A percentile compares a stretch with the other conserved stretches of the same genome.
These are phyloP conservation scores for Umbelopsis sp. DNA, from an alignment of 371 early-diverging fungal genomes.

Conservation along the genomic window DNA sequence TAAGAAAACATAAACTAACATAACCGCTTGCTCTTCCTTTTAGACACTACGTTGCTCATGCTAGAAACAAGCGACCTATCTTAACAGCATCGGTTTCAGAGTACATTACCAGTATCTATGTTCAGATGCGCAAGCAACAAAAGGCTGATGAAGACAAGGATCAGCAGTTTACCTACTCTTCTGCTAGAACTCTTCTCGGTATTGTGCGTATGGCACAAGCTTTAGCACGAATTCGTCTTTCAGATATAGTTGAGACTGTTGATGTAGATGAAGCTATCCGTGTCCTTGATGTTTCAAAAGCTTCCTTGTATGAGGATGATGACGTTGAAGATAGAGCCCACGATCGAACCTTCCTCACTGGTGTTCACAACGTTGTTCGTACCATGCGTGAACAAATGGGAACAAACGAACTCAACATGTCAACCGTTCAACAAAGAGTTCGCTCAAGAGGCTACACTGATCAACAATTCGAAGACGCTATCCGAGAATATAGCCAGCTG, in stretches of 20 bases:
- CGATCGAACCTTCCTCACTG: constrained; percentile 51
- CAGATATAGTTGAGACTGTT: constrained; percentile 71
- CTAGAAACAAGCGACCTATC: constrained; percentile 74
- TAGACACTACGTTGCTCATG: constrained; percentile 87
- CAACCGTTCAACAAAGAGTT: constrained; percentile 70
- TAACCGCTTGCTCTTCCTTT: constrained; percentile 5
- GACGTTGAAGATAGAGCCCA: constrained; percentile 37
- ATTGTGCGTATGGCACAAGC: constrained; percentile 93
- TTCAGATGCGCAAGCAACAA: constrained; percentile 76
- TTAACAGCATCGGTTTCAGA: constrained; percentile 79
- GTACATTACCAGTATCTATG: constrained; percentile 90
- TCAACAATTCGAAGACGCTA: constrained; percentile 69
- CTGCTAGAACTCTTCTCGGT: constrained; percentile 89
- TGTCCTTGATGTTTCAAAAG: constrained; percentile 88
- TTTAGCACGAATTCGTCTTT: constrained; percentile 86
- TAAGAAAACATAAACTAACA: background rate
- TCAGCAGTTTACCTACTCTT: constrained; percentile 61
- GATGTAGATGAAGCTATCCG: constrained; percentile 97
- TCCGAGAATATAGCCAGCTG: constrained; percentile 72
- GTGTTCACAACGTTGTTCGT: constrained; percentile 66
- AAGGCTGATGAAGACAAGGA: constrained; percentile 66
- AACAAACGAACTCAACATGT: constrained; percentile 33
- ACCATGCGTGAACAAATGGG: constrained; percentile 41
- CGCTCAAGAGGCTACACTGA: constrained; percentile 79
- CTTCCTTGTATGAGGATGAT: constrained; percentile 56